Evolutionary conservation across 2,329 filamentous ascomycete species (phyloP).

Genomic region (Stemphylium beticola): DNA sequence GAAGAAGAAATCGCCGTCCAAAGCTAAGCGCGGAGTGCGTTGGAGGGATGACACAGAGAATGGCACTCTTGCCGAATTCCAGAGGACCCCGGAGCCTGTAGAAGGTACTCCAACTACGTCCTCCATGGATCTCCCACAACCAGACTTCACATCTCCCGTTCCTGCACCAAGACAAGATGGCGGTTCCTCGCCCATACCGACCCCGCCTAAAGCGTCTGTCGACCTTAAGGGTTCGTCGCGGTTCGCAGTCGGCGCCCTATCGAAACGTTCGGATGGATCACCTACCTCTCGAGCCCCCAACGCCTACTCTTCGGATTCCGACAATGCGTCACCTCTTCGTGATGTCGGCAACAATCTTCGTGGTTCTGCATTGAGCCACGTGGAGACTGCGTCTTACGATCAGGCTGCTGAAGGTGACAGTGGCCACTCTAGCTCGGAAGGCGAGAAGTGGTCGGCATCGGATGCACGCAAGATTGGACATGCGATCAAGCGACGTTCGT

Average conservation of each 20-base stretch:
- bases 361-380: conserved; percentile 60
- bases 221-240: conserved; percentile 69
- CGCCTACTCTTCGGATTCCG: conserved; percentile 65
- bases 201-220: conserved; percentile 63
- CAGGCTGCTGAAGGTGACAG: conserved; percentile 37
- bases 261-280: conserved; percentile 68
- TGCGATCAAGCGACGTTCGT: conserved; percentile 62
- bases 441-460: conserved; percentile 57
- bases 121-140: conserved; percentile 60
- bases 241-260: conserved; percentile 88
- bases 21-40: conserved; percentile 76
- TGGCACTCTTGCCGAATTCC: conserved; percentile 85
- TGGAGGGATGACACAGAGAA: conserved; percentile 93
- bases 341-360: conserved; percentile 54
- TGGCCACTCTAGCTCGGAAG: conserved; percentile 53
- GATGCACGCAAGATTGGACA: conserved; percentile 62
- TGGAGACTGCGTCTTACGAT: conserved; percentile 50
- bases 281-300: conserved; percentile 64
- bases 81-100: conserved; percentile 81
- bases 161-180: conserved; percentile 30
- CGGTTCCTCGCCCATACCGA: conserved; percentile 64
- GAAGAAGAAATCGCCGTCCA: conserved; percentile 71
- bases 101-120: conserved; percentile 64
- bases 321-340: conserved; percentile 54
- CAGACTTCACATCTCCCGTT: conserved; percentile 55